A percentile compares a stretch with the other conserved stretches of the same genome.
Evolutionary conservation across 2,329 filamentous ascomycete genomes (phyloP).

Genomic region (Trichocomaceae sp.): DNA sequence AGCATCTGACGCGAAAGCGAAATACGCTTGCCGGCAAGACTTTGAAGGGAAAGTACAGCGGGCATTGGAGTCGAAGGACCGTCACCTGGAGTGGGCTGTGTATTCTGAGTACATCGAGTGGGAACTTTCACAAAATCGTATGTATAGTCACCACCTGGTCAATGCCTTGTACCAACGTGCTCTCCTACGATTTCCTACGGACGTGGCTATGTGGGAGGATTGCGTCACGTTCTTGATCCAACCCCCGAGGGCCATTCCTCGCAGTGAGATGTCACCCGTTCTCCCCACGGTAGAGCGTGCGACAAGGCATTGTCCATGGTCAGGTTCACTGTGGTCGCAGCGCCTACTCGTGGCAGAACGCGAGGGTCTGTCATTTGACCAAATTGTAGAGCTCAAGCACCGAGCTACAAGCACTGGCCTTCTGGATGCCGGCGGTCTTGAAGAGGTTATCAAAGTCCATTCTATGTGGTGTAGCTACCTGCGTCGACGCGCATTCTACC

Average conservation of each 20-base stretch:
- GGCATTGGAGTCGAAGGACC: constrained; percentile 48
- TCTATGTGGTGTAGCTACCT: constrained; percentile 92
- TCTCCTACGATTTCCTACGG: constrained; percentile 63
- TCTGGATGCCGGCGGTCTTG: constrained; percentile 77
- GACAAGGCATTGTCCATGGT: constrained; percentile 88
- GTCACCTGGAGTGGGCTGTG: constrained; percentile 46
- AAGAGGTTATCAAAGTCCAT: constrained; percentile 84
- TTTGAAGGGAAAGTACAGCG: constrained; percentile 50
- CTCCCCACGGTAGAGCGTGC: constrained; percentile 72
- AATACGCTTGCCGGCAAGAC: constrained; percentile 47
- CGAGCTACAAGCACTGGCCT: constrained; percentile 79
- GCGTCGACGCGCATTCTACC: constrained; percentile 72
- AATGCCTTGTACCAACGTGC: constrained; percentile 70
- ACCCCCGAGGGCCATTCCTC: constrained; percentile 44
- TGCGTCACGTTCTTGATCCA: constrained; percentile 66
- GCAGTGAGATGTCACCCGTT: constrained; percentile 41
- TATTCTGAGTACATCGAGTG: constrained; percentile 71
- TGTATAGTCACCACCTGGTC: constrained; percentile 49
- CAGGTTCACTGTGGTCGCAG: constrained; percentile 81
- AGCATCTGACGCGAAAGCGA: constrained; percentile 48
- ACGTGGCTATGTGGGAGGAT: constrained; percentile 75
- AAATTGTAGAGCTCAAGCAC: constrained; percentile 86
- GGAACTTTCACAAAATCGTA: constrained; percentile 61
- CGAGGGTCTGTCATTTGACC: constrained; percentile 65
- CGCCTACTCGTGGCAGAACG: constrained; percentile 81